Evolutionary conservation across 805 yeast genomes (phyloP).

Genomic region (Sugiyamaella smithiae): DNA sequence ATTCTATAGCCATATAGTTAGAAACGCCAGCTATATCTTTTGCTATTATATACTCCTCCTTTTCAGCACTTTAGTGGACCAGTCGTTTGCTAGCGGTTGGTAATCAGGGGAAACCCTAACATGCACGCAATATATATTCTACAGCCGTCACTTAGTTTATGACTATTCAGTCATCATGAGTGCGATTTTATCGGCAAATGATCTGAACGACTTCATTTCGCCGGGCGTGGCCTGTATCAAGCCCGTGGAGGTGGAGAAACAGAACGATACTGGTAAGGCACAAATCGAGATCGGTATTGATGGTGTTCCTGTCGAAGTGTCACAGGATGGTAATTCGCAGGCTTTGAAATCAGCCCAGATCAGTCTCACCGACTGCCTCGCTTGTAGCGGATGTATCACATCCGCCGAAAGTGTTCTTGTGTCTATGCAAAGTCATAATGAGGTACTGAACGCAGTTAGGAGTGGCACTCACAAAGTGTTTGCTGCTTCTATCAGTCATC

Average conservation of each 20-base stretch:
- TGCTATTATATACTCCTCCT: no score
- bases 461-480: constrained; percentile 41
- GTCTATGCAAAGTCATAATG: constrained; percentile 84
- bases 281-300: constrained; percentile 64
- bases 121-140: background rate
- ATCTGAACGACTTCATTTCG: constrained; percentile 87
- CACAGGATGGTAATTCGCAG: constrained; percentile 28
- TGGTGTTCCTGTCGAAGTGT: constrained; percentile 28
- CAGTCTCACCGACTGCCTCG: constrained; percentile 87
- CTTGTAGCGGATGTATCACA: constrained; percentile 96
- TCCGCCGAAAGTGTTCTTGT: constrained; percentile 94
- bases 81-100: background rate
- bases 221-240: constrained; percentile 95
- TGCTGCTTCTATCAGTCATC: constrained; percentile 82
- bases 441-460: constrained; percentile 60
- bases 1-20: no score
- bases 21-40: no score
- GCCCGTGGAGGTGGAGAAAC: constrained; percentile 56
- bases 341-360: constrained; percentile 77
- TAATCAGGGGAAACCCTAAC: background rate
- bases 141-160: no score
- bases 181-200: constrained; percentile 83
- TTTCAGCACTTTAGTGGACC: no score
- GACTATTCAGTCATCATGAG: no score
- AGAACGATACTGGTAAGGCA: constrained; percentile 35